These are phyloP conservation scores for Salix exigua DNA, from an alignment of 345 rosid genomes.

Conservation along the genomic window DNA sequence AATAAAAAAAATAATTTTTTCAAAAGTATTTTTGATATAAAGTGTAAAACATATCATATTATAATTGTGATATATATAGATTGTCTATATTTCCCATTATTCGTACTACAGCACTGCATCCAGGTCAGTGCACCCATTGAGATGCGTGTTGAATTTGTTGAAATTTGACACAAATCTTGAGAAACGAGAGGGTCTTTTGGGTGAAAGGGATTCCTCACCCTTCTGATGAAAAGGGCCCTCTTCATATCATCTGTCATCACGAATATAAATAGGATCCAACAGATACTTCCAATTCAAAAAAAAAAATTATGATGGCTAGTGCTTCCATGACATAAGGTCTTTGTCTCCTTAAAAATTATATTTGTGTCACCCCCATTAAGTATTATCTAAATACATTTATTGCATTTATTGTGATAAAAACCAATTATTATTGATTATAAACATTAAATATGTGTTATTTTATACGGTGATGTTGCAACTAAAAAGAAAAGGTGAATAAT, in stretches of 20 bases:
- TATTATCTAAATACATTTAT: too few relatives aligned
- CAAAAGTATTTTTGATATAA: too few relatives aligned
- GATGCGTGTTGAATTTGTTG: slow-evolving; percentile 28
- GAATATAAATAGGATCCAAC: neutral
- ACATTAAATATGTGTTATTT: too few relatives aligned
- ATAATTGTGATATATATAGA: neutral
- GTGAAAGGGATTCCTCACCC: slow-evolving; percentile 31
- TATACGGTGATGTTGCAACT: too few relatives aligned
- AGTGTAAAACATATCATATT: too few relatives aligned
- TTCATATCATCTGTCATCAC: slow-evolving; percentile 7
- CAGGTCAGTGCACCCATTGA: slow-evolving; percentile 15
- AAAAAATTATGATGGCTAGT: slow-evolving; percentile 5
- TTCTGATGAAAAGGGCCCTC: slow-evolving; percentile 20
- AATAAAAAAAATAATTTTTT: too few relatives aligned
- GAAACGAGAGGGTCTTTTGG: neutral
- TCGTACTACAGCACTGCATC: neutral
- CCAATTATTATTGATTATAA: too few relatives aligned
- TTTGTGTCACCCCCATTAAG: too few relatives aligned
- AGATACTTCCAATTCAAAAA: neutral
- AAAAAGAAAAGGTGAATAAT: too few relatives aligned
- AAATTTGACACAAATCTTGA: slow-evolving; percentile 15
- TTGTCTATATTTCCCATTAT: neutral
- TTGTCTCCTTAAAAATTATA: slow-evolving; percentile 21
- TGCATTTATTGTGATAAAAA: too few relatives aligned
- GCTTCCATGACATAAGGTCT: slow-evolving; percentile 19